Conservation (phyloP, 352 stramenopile species). For the Pythium volutum region DNA sequence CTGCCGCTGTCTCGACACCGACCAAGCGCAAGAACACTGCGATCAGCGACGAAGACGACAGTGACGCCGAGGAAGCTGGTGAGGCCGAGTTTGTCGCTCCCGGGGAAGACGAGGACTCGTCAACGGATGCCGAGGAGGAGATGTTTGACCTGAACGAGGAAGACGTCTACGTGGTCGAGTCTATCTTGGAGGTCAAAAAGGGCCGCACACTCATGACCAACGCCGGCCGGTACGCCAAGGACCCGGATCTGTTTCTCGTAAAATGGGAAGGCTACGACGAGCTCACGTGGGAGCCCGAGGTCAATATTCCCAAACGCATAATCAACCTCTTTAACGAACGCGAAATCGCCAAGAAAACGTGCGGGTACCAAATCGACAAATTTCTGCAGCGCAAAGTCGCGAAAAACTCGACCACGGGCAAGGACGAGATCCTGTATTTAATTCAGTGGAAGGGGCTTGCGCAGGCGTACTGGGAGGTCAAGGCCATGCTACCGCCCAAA, state of each 20-base stretch:
- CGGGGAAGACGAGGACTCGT: conserved; percentile 35
- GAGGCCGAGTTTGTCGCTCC: conserved; percentile 14
- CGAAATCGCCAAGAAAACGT: conserved; percentile 42
- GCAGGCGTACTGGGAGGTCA: conserved; percentile 48
- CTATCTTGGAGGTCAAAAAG: conserved; percentile 65
- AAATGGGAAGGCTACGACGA: conserved; percentile 83
- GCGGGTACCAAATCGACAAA: conserved; percentile 54
- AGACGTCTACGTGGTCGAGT: conserved; percentile 71
- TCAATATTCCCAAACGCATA: conserved; percentile 62
- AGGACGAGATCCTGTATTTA: conserved; percentile 62
- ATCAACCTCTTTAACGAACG: conserved; percentile 58
- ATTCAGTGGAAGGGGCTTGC: conserved; percentile 64
- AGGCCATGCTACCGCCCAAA: conserved; percentile 46
- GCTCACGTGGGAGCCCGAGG: conserved; percentile 71
- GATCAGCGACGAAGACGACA: conserved; percentile 17
- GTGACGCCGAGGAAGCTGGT: conserved; percentile 3
- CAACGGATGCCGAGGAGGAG: conserved; percentile 61
- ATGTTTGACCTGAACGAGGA: conserved; percentile 73
- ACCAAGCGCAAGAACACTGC: conserved; percentile 19
- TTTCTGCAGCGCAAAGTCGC: conserved; percentile 51
- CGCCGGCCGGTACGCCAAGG: conserved; percentile 35
- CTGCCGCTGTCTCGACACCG: not conserved
- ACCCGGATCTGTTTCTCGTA: conserved; percentile 66
- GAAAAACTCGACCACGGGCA: conserved; percentile 54
- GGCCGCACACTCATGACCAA: conserved; percentile 40